These are phyloP conservation scores for Scleromitrula shiraiana DNA, from an alignment of 2,329 filamentous ascomycete genomes.

Conservation along the genomic window DNA sequence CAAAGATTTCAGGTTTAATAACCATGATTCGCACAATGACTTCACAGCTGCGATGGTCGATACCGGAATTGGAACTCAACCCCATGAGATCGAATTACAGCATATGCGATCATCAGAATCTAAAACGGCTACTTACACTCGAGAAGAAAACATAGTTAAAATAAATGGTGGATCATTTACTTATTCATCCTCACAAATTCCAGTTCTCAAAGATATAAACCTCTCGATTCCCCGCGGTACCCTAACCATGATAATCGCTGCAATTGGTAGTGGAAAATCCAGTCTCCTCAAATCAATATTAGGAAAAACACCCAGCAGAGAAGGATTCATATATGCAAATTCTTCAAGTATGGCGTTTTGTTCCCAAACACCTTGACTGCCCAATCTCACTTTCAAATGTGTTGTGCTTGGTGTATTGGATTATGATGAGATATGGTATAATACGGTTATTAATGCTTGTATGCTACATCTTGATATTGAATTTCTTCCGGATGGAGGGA, in stretches of 20 bases:
- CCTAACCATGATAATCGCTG: constrained; percentile 26
- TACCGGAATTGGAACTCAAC: neutral
- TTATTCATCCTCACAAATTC: neutral
- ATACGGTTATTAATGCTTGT: constrained; percentile 20
- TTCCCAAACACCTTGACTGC: constrained; percentile 38
- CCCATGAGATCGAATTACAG: neutral
- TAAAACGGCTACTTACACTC: neutral
- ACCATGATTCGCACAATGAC: neutral
- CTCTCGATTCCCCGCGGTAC: constrained; percentile 9
- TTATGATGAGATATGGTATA: constrained; percentile 25
- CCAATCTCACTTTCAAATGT: constrained; percentile 34
- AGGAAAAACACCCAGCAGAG: constrained; percentile 14
- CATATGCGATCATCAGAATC: neutral
- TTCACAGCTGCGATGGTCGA: neutral
- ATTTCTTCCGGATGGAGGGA: constrained; percentile 24
- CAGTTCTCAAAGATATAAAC: constrained; percentile 12
- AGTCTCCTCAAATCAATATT: constrained; percentile 25
- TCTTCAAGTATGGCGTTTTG: constrained; percentile 32
- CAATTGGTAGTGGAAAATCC: constrained; percentile 29
- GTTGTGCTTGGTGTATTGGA: constrained; percentile 32
- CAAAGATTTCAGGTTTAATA: neutral
- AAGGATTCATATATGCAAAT: constrained; percentile 13
- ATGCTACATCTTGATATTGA: constrained; percentile 19
- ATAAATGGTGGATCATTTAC: neutral
- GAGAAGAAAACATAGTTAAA: neutral